Percentiles rank a stretch among this genome's conserved stretches.
Conservation (phyloP, 192 early-diverging fungal genomes). For the Phlyctochytrium arcticum region DNA sequence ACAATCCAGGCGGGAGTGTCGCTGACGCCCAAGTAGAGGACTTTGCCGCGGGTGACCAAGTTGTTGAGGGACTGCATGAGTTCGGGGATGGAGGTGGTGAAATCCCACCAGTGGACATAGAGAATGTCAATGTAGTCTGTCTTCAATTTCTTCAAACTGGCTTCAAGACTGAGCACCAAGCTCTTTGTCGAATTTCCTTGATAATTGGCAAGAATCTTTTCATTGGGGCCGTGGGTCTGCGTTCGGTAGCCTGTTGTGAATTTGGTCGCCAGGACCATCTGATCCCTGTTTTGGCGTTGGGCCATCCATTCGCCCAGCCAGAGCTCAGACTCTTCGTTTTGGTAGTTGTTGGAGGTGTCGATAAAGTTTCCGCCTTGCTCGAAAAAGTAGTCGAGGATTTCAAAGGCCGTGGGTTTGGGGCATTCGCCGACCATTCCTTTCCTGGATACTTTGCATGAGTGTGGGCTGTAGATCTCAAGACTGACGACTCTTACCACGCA, state of each 20-base stretch:
- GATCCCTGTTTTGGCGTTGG: constrained; percentile 18
- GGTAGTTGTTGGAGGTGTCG: constrained; percentile 20
- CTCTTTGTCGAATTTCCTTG: constrained; percentile 2
- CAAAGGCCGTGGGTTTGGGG: constrained; percentile 10
- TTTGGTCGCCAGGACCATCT: constrained; percentile 25
- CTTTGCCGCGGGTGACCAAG: constrained; percentile 10
- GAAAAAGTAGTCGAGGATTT: constrained; percentile 16
- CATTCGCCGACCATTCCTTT: neutral
- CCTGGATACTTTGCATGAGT: neutral
- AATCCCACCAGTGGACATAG: constrained; percentile 6
- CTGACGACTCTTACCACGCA: neutral
- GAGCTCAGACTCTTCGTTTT: constrained; percentile 7
- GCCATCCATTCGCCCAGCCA: constrained; percentile 26
- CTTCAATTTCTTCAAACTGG: constrained; percentile 10
- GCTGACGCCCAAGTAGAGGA: constrained; percentile 20
- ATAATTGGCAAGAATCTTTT: constrained; percentile 6
- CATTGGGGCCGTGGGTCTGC: neutral
- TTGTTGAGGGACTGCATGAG: constrained; percentile 20
- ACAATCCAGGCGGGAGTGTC: constrained; percentile 23
- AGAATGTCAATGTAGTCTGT: constrained; percentile 9
- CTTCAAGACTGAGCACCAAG: neutral
- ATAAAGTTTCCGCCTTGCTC: constrained; percentile 23
- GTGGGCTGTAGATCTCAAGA: no score
- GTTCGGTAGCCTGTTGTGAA: constrained; percentile 4
- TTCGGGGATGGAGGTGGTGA: constrained; percentile 5